Conservation (phyloP, 805 yeast genomes). For the Scheffersomyces stipitis region DNA sequence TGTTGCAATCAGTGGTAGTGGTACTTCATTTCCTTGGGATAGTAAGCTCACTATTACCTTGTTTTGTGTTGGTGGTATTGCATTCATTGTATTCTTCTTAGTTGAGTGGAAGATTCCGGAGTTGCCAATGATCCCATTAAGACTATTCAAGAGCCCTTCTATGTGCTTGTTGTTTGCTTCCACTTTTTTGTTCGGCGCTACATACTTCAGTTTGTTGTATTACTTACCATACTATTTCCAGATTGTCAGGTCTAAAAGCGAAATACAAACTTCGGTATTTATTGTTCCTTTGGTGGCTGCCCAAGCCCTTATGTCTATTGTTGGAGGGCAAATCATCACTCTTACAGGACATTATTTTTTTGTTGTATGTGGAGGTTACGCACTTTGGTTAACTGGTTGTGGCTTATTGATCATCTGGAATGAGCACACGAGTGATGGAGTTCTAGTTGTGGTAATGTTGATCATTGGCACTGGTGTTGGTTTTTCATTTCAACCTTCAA, state of each 20-base stretch:
- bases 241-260: constrained; percentile 39
- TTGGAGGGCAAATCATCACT: constrained; percentile 48
- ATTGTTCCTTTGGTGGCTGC: constrained; percentile 44
- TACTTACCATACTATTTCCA: constrained; percentile 52
- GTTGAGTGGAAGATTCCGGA: constrained; percentile 50
- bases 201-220: constrained; percentile 46
- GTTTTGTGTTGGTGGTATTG: constrained; percentile 35
- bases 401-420: constrained; percentile 37
- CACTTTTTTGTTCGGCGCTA: constrained; percentile 49
- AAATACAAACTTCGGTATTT: constrained; percentile 41
- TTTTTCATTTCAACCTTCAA: constrained; percentile 52
- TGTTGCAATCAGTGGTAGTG: constrained; percentile 64
- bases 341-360: constrained; percentile 42
- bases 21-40: constrained; percentile 56
- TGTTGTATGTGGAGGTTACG: constrained; percentile 42
- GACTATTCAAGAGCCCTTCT: constrained; percentile 36
- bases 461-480: constrained; percentile 44
- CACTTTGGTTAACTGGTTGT: constrained; percentile 41
- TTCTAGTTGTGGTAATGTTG: constrained; percentile 29
- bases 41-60: constrained; percentile 35
- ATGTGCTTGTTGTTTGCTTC: constrained; percentile 30
- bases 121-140: constrained; percentile 56
- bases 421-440: constrained; percentile 29
- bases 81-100: constrained; percentile 43
- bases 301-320: constrained; percentile 42